These are phyloP conservation scores for Skeletonema grethae DNA, from an alignment of 108 stramenopile species.

Conservation along the genomic window DNA sequence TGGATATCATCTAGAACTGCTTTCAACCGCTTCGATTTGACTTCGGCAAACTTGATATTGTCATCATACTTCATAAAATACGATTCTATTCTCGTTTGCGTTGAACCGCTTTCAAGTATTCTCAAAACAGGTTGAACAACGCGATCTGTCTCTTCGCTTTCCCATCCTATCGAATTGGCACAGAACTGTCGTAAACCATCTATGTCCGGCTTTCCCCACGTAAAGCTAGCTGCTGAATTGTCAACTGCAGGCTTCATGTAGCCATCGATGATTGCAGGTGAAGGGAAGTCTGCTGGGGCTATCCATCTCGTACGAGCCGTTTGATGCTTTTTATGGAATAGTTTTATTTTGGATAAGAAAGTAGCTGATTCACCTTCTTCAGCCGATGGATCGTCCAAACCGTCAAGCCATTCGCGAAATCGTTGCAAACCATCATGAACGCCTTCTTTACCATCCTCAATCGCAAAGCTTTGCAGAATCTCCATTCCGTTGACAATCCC, in stretches of 20 bases:
- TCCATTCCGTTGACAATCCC: constrained; percentile 99
- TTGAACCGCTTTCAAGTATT: constrained; percentile 47
- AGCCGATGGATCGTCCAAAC: constrained; percentile 61
- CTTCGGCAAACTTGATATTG: constrained; percentile 87
- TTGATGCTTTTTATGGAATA: constrained; percentile 82
- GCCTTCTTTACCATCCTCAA: constrained; percentile 53
- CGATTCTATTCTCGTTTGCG: constrained; percentile 91
- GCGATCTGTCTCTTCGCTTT: constrained; percentile 67
- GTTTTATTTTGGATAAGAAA: constrained; percentile 11
- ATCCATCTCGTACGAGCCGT: constrained; percentile 81
- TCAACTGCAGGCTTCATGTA: constrained; percentile 89
- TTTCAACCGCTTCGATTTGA: constrained; percentile 66
- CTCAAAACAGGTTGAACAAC: constrained; percentile 80
- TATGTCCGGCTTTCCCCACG: constrained; percentile 87
- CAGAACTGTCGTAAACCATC: constrained; percentile 73
- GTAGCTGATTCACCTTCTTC: constrained; percentile 14
- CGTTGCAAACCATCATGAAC: constrained; percentile 61
- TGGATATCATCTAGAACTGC: constrained; percentile 49
- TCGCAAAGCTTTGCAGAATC: constrained; percentile 83
- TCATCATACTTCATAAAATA: constrained; percentile 95
- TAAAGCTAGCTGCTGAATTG: constrained; percentile 63
- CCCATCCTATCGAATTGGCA: constrained; percentile 81
- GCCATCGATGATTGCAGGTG: constrained; percentile 67
- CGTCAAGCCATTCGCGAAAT: constrained; percentile 90
- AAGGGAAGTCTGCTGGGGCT: constrained; percentile 86